Base-by-base conservation (phyloP, 768 basidiomycete genomes). In the Pluteus cervinus region DNA sequence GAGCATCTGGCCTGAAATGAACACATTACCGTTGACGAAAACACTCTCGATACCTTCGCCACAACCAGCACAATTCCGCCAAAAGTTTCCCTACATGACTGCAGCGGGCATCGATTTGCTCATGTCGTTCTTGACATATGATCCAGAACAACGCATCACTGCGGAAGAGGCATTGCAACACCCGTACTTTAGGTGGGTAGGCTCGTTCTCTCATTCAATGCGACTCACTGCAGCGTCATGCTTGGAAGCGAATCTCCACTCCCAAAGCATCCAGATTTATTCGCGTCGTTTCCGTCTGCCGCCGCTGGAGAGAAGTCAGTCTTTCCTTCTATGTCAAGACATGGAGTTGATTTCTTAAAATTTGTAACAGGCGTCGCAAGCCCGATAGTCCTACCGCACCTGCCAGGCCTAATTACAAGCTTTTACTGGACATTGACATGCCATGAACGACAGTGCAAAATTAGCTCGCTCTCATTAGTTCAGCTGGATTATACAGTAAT, bases 221-320 rank as follows among this genome's bases (percentile, higher is more conserved):
- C 6, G 9, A 14, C 9, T 20, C 22, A 6, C 17, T 29, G n/a
- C 22, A 12, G 37, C 8, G 15, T 23, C 17, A 37, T 18, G 6
- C 37, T 18, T 6, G 36, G 12, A 25, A 96, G 91, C 4, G 96
- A 98, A 62, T 84, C 90, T 0, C 96, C 96, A 1, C 62, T 88
- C 24, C 96, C 96, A 0, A 98, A 99, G 55, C 93, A 98, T 56
- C 88, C 91, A 11, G 91, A 94, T 53, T 65, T 98, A 41, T 98
- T 99, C 62, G 77, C 86, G 2, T 93, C 90, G 2, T 99, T 98
- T 60, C 96, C 96, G 21, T 93, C 89, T 24, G 79, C 86, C 17
- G 96, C 96, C 16, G 94, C 93, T 12, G 96, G 96, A 24, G 96
- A 99, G 66, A 90, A 83, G 89, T 91, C 49, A 37, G 79, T 66